Percentiles rank a stretch among this genome's conserved stretches.
Evolutionary conservation across 495 filamentous ascomycete genomes (phyloP).

Genomic region (Rhizodiscina lignyota): DNA sequence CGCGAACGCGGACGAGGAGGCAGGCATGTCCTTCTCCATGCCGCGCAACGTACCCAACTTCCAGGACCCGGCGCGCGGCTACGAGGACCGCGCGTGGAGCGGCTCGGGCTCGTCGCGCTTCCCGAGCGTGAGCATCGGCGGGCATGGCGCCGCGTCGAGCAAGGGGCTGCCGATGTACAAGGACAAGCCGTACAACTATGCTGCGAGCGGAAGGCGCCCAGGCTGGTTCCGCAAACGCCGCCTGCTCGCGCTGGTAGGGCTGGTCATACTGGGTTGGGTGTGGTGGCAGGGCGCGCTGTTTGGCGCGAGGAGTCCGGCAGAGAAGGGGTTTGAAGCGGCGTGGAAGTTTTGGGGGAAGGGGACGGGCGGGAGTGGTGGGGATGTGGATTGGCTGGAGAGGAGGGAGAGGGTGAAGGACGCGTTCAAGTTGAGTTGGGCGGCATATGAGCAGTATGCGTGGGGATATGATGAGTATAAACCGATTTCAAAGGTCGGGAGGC

Average conservation of each 20-base stretch:
- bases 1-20: slow-evolving; percentile 13
- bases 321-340: not conserved
- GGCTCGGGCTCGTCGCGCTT: slow-evolving; percentile 26
- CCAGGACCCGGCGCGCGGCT: slow-evolving; percentile 44
- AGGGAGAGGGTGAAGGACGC: slow-evolving; percentile 78
- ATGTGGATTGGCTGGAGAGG: slow-evolving; percentile 54
- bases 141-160: slow-evolving; percentile 24
- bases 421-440: slow-evolving; percentile 79
- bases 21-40: slow-evolving; percentile 45
- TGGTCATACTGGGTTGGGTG: slow-evolving; percentile 33
- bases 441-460: slow-evolving; percentile 88
- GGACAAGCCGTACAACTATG: slow-evolving; percentile 80
- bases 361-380: slow-evolving; percentile 8
- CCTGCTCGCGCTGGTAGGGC: slow-evolving; percentile 27
- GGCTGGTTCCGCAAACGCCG: slow-evolving; percentile 33
- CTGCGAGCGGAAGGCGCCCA: slow-evolving; percentile 27
- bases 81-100: slow-evolving; percentile 51
- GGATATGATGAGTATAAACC: slow-evolving; percentile 80
- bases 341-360: slow-evolving; percentile 2
- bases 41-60: slow-evolving; percentile 59
- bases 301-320: not conserved
- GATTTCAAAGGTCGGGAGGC: slow-evolving; percentile 53
- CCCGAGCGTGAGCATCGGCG: slow-evolving; percentile 23
- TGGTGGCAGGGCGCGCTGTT: slow-evolving; percentile 43
- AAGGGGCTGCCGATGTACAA: slow-evolving; percentile 87